Conservation (phyloP, 257 asterid genomes). For the Solanum pinnatisectum region DNA sequence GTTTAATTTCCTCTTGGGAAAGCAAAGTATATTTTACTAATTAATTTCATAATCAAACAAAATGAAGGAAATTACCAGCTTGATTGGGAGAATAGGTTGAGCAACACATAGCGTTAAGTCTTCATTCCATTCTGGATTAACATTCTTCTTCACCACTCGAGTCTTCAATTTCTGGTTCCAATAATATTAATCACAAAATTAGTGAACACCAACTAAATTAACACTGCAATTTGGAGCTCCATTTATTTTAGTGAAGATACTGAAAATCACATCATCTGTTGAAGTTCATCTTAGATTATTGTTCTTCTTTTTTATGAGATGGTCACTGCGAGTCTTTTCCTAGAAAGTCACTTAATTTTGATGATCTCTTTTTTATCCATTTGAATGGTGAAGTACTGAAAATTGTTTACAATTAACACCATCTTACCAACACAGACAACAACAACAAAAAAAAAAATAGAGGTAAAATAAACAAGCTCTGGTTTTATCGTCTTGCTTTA, state of each 20-base stretch:
- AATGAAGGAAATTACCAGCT: constrained; percentile 31
- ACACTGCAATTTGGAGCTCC: not conserved
- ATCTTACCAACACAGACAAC: not conserved
- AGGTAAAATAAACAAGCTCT: not conserved
- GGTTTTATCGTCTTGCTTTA: not conserved
- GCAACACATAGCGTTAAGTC: constrained; percentile 53
- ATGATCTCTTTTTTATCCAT: no score
- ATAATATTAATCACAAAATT: not conserved
- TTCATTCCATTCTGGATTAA: constrained; percentile 77
- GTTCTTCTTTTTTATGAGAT: no score
- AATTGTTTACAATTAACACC: no score
- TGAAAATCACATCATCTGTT: not conserved
- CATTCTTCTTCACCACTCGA: constrained; percentile 54
- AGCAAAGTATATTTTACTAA: not conserved
- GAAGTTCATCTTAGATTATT: not conserved
- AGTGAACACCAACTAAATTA: not conserved
- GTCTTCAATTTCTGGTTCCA: constrained; percentile 59
- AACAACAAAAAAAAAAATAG: not conserved
- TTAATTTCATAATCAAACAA: not conserved
- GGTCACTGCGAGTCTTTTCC: no score
- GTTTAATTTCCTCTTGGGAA: not conserved
- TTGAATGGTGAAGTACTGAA: not conserved
- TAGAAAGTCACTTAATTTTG: not conserved
- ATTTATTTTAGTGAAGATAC: not conserved
- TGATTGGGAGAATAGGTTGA: constrained; percentile 51